Conservation (phyloP, 805 yeast species). For the Lipomyces oligophaga region DNA sequence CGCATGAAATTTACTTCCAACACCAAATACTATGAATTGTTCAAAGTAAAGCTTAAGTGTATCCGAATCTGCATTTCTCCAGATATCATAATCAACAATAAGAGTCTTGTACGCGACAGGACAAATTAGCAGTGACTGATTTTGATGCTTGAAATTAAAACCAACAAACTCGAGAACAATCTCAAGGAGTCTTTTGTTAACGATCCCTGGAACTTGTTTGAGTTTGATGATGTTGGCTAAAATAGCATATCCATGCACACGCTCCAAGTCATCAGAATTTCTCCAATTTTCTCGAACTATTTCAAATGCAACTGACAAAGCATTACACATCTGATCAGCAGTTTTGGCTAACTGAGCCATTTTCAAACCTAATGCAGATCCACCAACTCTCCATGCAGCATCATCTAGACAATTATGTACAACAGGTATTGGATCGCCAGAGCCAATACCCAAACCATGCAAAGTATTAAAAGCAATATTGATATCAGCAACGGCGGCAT, state of each 20-base stretch:
- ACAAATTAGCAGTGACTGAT: slow-evolving; percentile 56
- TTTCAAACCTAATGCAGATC: slow-evolving; percentile 46
- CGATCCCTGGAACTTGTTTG: slow-evolving; percentile 40
- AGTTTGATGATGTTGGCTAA: slow-evolving; percentile 51
- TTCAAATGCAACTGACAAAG: slow-evolving; percentile 44
- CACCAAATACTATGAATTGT: slow-evolving; percentile 53
- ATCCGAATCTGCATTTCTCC: slow-evolving; percentile 45
- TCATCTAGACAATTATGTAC: slow-evolving; percentile 27
- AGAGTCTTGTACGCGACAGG: slow-evolving; percentile 54
- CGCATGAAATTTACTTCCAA: slow-evolving; percentile 48
- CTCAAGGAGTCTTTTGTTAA: slow-evolving; percentile 45
- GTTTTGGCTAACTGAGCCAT: slow-evolving; percentile 46
- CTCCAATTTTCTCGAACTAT: slow-evolving; percentile 50
- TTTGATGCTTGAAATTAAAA: slow-evolving; percentile 48
- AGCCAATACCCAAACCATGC: slow-evolving; percentile 22
- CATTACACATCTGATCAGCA: slow-evolving; percentile 36
- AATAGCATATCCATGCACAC: slow-evolving; percentile 57
- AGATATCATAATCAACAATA: slow-evolving; percentile 60
- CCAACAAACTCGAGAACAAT: slow-evolving; percentile 54
- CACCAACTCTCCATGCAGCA: slow-evolving; percentile 44
- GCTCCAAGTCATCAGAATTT: slow-evolving; percentile 54
- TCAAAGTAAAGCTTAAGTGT: slow-evolving; percentile 51
- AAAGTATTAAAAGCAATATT: slow-evolving; percentile 22
- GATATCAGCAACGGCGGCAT: slow-evolving; percentile 27
- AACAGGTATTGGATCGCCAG: slow-evolving; percentile 27